Conservation (phyloP, 208 protist species). For the Acanthamoeba sp. region DNA sequence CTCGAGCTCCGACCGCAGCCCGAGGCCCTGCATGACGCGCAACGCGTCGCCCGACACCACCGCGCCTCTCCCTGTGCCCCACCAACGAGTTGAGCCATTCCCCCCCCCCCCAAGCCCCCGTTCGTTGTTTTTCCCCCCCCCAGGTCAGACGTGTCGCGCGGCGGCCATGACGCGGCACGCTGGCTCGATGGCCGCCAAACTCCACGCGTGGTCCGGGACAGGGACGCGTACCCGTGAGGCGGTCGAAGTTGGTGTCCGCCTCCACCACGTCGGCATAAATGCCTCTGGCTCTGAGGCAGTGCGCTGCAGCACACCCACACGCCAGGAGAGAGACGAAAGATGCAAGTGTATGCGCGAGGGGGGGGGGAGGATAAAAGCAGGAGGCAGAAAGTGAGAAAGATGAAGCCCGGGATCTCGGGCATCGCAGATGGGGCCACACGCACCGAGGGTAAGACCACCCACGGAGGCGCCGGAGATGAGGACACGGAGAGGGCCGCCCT, state of each 20-base stretch:
- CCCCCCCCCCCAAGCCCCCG: too few species aligned
- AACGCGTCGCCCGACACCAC: not conserved
- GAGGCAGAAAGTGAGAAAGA: not conserved
- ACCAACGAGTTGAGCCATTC: too few species aligned
- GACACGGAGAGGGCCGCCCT: not conserved
- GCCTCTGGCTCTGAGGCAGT: conserved; percentile 12
- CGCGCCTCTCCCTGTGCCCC: not conserved
- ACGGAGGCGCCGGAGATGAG: conserved; percentile 25
- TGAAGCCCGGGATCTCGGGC: too few species aligned
- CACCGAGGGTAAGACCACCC: conserved; percentile 17
- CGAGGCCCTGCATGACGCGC: conserved; percentile 16
- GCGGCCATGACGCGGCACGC: too few species aligned
- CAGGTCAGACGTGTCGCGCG: too few species aligned
- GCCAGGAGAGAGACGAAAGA: too few species aligned
- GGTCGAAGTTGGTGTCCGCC: conserved; percentile 1
- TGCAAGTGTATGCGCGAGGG: too few species aligned
- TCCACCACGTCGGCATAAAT: not conserved
- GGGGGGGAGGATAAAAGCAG: not conserved
- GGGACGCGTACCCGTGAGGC: not conserved
- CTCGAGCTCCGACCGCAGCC: not conserved
- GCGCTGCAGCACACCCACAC: too few species aligned
- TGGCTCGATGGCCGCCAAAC: too few species aligned
- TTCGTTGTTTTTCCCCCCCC: too few species aligned
- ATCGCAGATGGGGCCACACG: not conserved
- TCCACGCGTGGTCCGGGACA: too few species aligned